Evolutionary conservation across 208 protist genomes (phyloP).

Genomic region (Balamuthia mandrillaris): DNA sequence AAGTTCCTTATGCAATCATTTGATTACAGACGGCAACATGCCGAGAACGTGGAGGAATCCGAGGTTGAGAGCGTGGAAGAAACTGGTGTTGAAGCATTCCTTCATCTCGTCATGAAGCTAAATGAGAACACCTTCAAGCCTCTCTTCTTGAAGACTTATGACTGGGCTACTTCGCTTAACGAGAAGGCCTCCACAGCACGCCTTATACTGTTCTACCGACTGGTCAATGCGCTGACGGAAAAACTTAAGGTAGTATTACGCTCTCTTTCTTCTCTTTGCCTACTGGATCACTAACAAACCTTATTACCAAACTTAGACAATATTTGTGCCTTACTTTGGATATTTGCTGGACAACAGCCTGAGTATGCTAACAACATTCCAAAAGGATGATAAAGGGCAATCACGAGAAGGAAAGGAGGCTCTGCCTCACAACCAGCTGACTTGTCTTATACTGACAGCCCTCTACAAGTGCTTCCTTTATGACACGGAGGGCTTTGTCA

Average conservation of each 20-base stretch:
- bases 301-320: slow-evolving; percentile 1
- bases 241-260: slow-evolving; percentile 24
- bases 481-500: slow-evolving; percentile 37
- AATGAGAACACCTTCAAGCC: slow-evolving; percentile 62
- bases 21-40: slow-evolving; percentile 6
- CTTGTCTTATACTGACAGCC: slow-evolving; percentile 34
- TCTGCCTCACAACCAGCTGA: not conserved
- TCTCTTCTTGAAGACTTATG: slow-evolving; percentile 47
- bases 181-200: slow-evolving; percentile 14
- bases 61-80: slow-evolving; percentile 50
- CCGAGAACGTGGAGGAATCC: not conserved
- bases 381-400: not conserved
- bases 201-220: slow-evolving; percentile 40
- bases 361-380: not conserved
- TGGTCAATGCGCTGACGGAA: slow-evolving; percentile 42
- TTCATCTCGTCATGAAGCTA: slow-evolving; percentile 60
- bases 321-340: slow-evolving; percentile 60
- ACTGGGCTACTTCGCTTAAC: slow-evolving; percentile 26
- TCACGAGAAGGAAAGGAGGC: not conserved
- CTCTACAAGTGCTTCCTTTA: slow-evolving; percentile 57
- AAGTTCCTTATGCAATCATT: slow-evolving; percentile 36
- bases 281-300: not conserved
- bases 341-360: slow-evolving; percentile 23
- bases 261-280: not conserved
- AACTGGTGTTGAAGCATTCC: slow-evolving; percentile 39